phyloP scores from a whole-genome alignment of 208 protist species.

The Acanthamoeba pearcei region DNA sequence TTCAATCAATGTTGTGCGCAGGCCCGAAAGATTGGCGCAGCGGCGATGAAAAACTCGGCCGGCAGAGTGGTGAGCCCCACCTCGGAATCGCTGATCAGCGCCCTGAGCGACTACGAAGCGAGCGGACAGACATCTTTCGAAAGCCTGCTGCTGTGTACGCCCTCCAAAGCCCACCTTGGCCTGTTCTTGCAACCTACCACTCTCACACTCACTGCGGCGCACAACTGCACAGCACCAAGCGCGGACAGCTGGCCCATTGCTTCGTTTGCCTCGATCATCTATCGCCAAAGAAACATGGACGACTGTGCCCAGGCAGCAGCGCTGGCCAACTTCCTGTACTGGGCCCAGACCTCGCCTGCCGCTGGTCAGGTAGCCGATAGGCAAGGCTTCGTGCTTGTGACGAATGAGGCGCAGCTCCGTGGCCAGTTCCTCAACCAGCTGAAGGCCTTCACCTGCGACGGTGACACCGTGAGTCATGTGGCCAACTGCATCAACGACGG shows the following conservation, averaged over 20 bases:
- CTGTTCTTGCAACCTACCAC: neutral
- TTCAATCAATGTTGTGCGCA: neutral
- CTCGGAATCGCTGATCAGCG: neutral
- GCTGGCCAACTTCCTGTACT: slow-evolving; percentile 9
- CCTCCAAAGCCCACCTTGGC: neutral
- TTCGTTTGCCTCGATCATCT: neutral
- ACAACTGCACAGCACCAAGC: neutral
- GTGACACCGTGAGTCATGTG: neutral
- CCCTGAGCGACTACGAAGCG: neutral
- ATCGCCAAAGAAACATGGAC: neutral
- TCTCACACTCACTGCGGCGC: neutral
- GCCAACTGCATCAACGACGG: neutral
- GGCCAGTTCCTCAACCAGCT: slow-evolving; percentile 6
- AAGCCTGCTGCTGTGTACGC: neutral
- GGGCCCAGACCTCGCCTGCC: neutral
- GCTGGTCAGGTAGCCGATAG: neutral
- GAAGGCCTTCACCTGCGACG: neutral
- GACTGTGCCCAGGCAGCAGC: neutral
- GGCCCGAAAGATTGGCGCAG: neutral
- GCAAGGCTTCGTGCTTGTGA: neutral
- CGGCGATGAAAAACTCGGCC: neutral
- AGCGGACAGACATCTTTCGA: neutral
- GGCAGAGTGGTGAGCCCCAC: slow-evolving; percentile 30
- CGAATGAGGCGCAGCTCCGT: too few relatives aligned
- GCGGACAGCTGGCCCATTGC: neutral